phyloP scores from a whole-genome alignment of 2,329 filamentous ascomycete genomes.

The Claviceps sp. region DNA sequence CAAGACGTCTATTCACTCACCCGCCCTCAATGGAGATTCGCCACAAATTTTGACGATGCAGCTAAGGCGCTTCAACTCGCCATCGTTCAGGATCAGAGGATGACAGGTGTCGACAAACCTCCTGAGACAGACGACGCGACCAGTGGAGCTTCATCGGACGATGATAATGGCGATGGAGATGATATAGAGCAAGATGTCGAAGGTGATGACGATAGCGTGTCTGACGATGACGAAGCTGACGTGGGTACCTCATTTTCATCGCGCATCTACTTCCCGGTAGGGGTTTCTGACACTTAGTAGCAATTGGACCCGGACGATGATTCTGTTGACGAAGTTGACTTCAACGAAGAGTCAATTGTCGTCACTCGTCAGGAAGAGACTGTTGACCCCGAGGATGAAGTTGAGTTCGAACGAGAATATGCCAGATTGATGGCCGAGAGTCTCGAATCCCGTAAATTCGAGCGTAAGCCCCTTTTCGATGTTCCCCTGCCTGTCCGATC shows the following conservation, averaged over 20 bases:
- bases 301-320: conserved; percentile 33
- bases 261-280: background rate
- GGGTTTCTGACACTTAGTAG: background rate
- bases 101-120: conserved; percentile 54
- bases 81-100: conserved; percentile 81
- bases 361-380: conserved; percentile 85
- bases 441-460: conserved; percentile 87
- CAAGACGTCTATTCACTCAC: conserved; percentile 81
- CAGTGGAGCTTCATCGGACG: conserved; percentile 60
- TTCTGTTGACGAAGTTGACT: conserved; percentile 45
- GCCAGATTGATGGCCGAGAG: conserved; percentile 98
- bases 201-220: conserved; percentile 45
- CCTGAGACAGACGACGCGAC: conserved; percentile 60
- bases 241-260: conserved; percentile 19
- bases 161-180: conserved; percentile 56
- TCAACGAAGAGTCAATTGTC: conserved; percentile 78
- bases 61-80: conserved; percentile 71
- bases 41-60: conserved; percentile 69
- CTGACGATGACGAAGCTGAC: conserved; percentile 46
- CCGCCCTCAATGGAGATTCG: conserved; percentile 85
- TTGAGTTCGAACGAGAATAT: conserved; percentile 94
- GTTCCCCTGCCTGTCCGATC: conserved; percentile 87
- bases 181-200: conserved; percentile 49
- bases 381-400: conserved; percentile 84
- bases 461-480: conserved; percentile 88